Conservation (phyloP, 306 rosid genomes). For the Inga laurina region DNA sequence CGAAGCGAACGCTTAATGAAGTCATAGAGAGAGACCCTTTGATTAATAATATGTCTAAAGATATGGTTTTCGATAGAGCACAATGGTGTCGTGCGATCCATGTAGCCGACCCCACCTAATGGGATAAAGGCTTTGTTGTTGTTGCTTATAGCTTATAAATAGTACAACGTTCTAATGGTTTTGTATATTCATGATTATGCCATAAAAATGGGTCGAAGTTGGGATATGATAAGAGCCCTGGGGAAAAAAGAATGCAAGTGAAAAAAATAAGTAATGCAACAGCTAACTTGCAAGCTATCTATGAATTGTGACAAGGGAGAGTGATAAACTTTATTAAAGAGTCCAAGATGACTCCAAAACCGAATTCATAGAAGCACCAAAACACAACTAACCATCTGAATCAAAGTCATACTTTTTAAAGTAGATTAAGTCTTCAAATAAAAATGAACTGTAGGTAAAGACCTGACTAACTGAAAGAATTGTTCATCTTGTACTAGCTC, state of each 20-base stretch:
- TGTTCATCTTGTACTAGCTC: neutral
- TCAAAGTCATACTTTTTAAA: neutral
- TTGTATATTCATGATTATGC: neutral
- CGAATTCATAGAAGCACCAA: neutral
- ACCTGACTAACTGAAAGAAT: neutral
- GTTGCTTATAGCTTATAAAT: neutral
- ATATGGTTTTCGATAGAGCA: no score
- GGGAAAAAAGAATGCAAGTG: neutral
- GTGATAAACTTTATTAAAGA: no score
- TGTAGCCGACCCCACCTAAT: no score
- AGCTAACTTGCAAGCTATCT: neutral
- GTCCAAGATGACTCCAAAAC: neutral
- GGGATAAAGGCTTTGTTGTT: no score
- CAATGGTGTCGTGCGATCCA: no score
- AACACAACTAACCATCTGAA: neutral
- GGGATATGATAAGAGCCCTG: neutral
- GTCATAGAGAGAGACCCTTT: no score
- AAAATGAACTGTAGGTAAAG: neutral
- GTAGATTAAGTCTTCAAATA: neutral
- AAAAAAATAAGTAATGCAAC: neutral
- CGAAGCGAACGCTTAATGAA: no score
- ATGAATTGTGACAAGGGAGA: no score
- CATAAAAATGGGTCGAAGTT: neutral
- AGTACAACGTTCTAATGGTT: no score
- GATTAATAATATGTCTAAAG: no score